Base-by-base conservation (phyloP, 2,329 filamentous ascomycete genomes). In the Xylariaceae sp. region DNA sequence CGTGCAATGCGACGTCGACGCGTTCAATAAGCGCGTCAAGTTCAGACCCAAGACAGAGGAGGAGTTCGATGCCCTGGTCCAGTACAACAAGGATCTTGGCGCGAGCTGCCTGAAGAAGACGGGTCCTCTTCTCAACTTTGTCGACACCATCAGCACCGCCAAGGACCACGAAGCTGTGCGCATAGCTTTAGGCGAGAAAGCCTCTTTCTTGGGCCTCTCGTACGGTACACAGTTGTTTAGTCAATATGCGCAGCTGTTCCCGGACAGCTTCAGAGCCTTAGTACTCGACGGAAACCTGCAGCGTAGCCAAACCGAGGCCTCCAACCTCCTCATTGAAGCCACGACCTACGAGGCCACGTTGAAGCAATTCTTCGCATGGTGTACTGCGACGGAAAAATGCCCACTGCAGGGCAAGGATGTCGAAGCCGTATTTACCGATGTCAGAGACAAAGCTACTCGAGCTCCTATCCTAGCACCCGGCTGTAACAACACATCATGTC, bases 211-310 rank as follows among this genome's bases (percentile, higher is more conserved):
- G 1, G 79, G 78, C 6, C 60, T 76, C 12, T 79, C 76, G 2
- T 81, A 82, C 62, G 78, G 78, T 5, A 75, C 75, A 1, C 74
- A 77, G 60, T 67, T 80, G 14, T 78, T 75, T 19, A 69, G 71
- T 6, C 71, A 74, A 34, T 81, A 80, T 59, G 77, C 78, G 1
- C 67, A 74, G 55, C 68, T 79, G 1, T 81, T 73, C 62, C 78
- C 79, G 3, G 61, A 76, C 9, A 75, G 74, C 26, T 69, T 79
- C 50, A 65, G 78, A 6, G 67, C 73, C 2, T 71, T 80, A 60
- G 74, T 70, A 0, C 70, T 81, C n/a, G 78, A 81, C 67, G 78
- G 77, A 19, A 73, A 74, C 28, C 53, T 78, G 28, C 76, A 79
- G 62, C 77, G 77, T 61, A 72, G 72, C 2, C 71, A 73, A 44